Evolutionary conservation across 2,329 filamentous ascomycete species (phyloP), one percentile per base, ranked within the genome.

Genomic region (Fusarium sp.): DNA sequence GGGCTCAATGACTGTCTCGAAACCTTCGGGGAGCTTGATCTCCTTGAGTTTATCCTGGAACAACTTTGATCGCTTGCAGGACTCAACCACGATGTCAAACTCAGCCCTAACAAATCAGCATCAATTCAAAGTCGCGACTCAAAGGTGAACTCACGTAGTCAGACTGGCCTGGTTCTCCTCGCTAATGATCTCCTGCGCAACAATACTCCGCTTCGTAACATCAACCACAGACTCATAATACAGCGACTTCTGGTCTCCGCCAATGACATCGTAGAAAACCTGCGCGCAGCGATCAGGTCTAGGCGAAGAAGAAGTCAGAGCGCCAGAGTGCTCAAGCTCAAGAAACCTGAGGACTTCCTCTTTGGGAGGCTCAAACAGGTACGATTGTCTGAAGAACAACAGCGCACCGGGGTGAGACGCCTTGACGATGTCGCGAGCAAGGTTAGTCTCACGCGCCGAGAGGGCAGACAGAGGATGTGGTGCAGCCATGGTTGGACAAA

Each of bases 351-450:
- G 69, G 73, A 89, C 82, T 17, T 85, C 81, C 8, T 77, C 73
- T 77, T 90, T 90, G 0, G 82, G 80, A 0, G 88, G 88, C 72
- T 90, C 87, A 17, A 80, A 79, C 6, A 90, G 80, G 3, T 85
- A 87, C 59, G 88, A 86, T 38, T 85, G 83, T 15, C 87, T 83
- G 73, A 90, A 90, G 63, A 84, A 81, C 11, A 83, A 68, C 1
- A 79, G 70, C 1, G 79, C 66, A 6, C 76, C 79, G 5, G 79
- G 73, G 35, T 82, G 77, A 13, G 78, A 65, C 7, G 63, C 61
- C 20, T 80, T 70, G 9, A 85, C 80, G 5, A 80, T 68, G 44
- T 81, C 76, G 6, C 82, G 81, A 1, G 84, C 83, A 54, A 79
- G 69, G 55, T 82, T 73, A 33, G 78, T 81, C 67, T 83, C 81